These are phyloP conservation scores for Entomortierella beljakovae DNA, from an alignment of 192 early-diverging fungal genomes.

Conservation along the genomic window DNA sequence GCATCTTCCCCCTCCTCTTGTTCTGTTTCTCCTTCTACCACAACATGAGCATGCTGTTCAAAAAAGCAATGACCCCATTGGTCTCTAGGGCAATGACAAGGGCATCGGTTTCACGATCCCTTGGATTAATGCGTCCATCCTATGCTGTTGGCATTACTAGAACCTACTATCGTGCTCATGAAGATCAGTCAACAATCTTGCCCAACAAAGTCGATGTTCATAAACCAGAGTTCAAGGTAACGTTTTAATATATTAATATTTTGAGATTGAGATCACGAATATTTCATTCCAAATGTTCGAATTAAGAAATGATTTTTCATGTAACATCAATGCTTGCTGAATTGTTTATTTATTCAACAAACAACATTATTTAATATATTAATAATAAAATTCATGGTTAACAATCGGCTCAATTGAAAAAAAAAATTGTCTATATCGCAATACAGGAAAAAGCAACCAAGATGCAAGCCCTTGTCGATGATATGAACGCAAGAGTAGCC, in stretches of 20 bases:
- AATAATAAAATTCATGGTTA: no score
- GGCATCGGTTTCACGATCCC: constrained; percentile 23
- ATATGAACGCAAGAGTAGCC: constrained; percentile 71
- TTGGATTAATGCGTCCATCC: constrained; percentile 45
- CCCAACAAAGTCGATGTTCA: constrained; percentile 77
- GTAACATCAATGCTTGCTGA: no score
- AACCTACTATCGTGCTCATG: constrained; percentile 55
- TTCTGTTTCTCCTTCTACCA: neutral
- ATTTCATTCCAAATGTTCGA: neutral
- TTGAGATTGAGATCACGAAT: neutral
- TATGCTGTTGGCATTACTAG: constrained; percentile 44
- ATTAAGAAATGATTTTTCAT: no score
- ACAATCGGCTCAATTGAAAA: no score
- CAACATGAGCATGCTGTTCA: constrained; percentile 52
- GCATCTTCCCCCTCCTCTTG: constrained; percentile 1
- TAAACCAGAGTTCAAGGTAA: constrained; percentile 80
- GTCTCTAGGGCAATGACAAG: constrained; percentile 35
- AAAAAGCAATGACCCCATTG: constrained; percentile 43
- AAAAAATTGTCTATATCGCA: neutral
- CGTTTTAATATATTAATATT: neutral
- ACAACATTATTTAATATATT: no score
- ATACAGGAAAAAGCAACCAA: constrained; percentile 78
- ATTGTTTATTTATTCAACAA: no score
- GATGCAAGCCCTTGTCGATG: constrained; percentile 74
- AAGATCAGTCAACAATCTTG: constrained; percentile 68